These are phyloP conservation scores for Metschnikowia lachancei DNA, from an alignment of 805 yeast genomes.

Conservation along the genomic window DNA sequence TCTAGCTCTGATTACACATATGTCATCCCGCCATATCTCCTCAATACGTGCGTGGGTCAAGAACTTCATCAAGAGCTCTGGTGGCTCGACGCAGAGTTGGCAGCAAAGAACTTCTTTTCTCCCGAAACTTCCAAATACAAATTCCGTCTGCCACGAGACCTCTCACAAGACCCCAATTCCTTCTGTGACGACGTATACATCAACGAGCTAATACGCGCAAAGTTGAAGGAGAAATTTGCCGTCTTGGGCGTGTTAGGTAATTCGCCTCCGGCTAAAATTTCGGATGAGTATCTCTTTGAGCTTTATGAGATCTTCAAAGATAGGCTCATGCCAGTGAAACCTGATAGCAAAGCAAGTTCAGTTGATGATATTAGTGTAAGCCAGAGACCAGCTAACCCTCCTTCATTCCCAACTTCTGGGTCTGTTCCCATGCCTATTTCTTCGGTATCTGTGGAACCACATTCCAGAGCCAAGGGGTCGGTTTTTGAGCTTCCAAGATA, in stretches of 20 bases:
- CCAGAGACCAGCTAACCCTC: background rate
- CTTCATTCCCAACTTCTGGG: background rate
- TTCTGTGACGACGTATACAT: constrained; percentile 34
- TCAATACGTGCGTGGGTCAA: constrained; percentile 37
- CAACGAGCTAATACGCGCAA: constrained; percentile 32
- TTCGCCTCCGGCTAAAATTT: constrained; percentile 27
- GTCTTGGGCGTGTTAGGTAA: constrained; percentile 37
- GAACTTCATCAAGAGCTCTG: constrained; percentile 28
- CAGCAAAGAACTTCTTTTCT: constrained; percentile 27
- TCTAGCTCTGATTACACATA: constrained; percentile 23
- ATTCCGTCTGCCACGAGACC: constrained; percentile 19
- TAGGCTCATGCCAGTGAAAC: constrained; percentile 18
- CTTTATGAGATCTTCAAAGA: constrained; percentile 32
- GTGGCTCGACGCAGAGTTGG: constrained; percentile 25
- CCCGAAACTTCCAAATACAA: constrained; percentile 26
- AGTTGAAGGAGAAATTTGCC: constrained; percentile 34
- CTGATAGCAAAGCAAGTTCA: background rate
- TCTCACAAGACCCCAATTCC: constrained; percentile 11
- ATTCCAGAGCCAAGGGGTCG: constrained; percentile 5
- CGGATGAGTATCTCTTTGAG: constrained; percentile 32
- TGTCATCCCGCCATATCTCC: constrained; percentile 43
- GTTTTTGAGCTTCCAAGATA: constrained; percentile 13
- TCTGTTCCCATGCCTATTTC: constrained; percentile 1
- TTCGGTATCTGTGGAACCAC: constrained; percentile 8
- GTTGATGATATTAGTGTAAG: background rate